Conservation (phyloP, 768 basidiomycete genomes). For the Leccinellum albellum region DNA sequence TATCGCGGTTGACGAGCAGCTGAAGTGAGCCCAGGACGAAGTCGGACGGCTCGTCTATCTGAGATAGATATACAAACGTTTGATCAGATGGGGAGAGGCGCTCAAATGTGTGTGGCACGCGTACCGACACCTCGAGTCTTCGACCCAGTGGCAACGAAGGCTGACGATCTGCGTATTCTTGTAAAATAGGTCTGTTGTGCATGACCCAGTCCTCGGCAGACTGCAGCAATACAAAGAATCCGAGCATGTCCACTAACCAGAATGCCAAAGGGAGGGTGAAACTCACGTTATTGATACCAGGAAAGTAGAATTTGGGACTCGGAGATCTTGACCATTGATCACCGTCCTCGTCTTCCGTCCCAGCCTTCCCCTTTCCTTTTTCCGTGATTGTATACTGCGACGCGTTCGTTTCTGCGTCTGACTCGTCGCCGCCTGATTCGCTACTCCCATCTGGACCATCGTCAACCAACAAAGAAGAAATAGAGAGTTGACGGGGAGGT, state of each 20-base stretch:
- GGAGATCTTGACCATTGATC: neutral
- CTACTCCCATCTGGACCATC: neutral
- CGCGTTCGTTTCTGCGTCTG: neutral
- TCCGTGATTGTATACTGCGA: neutral
- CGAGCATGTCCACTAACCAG: neutral
- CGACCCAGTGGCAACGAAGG: conserved; percentile 20
- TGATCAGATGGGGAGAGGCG: conserved; percentile 1
- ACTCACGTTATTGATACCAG: conserved; percentile 4
- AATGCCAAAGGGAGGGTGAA: neutral
- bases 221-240: conserved; percentile 5
- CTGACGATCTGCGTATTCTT: conserved; percentile 29
- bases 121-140: conserved; percentile 25
- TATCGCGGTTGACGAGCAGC: conserved; percentile 29
- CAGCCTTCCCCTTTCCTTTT: conserved; percentile 16
- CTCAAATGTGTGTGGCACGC: neutral
- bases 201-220: conserved; percentile 18
- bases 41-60: conserved; percentile 24
- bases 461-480: neutral
- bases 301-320: conserved; percentile 1
- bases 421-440: neutral
- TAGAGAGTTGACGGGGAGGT: neutral
- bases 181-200: conserved; percentile 22
- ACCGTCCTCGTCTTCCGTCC: neutral
- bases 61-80: neutral
- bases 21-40: conserved; percentile 27